Conservation (phyloP, 371 early-diverging fungal genomes). For the Basidiobolus meristosporus region DNA sequence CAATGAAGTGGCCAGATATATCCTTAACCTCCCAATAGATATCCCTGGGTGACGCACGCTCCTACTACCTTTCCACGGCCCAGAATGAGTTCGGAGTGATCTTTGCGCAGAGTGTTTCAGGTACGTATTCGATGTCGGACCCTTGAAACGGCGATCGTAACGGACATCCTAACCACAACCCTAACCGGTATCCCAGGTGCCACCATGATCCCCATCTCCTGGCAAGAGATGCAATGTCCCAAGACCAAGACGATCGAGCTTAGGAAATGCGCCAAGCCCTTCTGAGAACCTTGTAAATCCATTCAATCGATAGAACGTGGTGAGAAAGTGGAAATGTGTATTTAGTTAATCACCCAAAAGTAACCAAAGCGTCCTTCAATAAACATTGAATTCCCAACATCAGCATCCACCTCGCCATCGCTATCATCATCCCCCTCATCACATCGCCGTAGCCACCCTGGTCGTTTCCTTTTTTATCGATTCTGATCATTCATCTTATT, state of each 20-base stretch:
- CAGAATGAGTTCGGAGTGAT: constrained; percentile 88
- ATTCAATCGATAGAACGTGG: too few species aligned
- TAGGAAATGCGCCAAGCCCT: constrained; percentile 88
- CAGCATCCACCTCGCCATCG: too few species aligned
- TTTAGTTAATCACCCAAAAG: too few species aligned
- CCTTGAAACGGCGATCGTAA: neutral
- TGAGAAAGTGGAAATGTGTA: too few species aligned
- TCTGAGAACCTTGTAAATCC: constrained; percentile 7
- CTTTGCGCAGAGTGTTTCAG: constrained; percentile 73
- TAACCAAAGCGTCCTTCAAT: too few species aligned
- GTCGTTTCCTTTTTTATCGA: too few species aligned
- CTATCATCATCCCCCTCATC: too few species aligned
- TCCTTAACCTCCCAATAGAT: constrained; percentile 15
- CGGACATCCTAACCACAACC: neutral
- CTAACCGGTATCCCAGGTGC: constrained; percentile 24
- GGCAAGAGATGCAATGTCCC: constrained; percentile 95
- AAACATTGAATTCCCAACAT: too few species aligned
- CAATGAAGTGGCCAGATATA: neutral
- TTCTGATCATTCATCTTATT: too few species aligned
- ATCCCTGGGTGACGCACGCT: constrained; percentile 82
- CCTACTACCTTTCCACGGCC: constrained; percentile 81
- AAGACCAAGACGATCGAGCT: constrained; percentile 67
- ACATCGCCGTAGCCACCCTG: too few species aligned
- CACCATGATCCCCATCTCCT: constrained; percentile 87
- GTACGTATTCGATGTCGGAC: constrained; percentile 7